Conservation (phyloP, 345 rosid genomes). For the Salix dunnii region DNA sequence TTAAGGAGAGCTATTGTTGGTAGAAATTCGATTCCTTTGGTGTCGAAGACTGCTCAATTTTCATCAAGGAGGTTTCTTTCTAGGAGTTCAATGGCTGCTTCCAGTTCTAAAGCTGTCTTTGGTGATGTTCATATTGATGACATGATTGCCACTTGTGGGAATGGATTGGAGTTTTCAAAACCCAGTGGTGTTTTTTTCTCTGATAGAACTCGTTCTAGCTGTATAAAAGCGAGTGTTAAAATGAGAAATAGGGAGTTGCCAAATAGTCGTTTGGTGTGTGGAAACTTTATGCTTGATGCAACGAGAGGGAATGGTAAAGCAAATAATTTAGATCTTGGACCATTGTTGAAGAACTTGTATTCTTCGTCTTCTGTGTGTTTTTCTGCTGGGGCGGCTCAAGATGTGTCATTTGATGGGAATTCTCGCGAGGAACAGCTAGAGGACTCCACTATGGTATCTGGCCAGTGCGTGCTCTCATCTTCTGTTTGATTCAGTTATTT, state of each 20-base stretch:
- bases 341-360: conserved; percentile 35
- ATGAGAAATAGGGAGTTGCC: conserved; percentile 36
- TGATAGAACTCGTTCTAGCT: conserved; percentile 38
- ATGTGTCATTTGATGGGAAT: conserved; percentile 52
- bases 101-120: conserved; percentile 60
- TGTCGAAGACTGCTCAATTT: conserved; percentile 21
- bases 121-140: conserved; percentile 72
- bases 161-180: conserved; percentile 50
- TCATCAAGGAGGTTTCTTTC: conserved; percentile 11
- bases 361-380: conserved; percentile 36
- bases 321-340: conserved; percentile 25
- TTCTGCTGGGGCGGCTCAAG: conserved; percentile 55
- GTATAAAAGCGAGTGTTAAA: conserved; percentile 44
- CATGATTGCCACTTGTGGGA: conserved; percentile 44
- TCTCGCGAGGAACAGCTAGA: conserved; percentile 44
- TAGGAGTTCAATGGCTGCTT: conserved; percentile 57
- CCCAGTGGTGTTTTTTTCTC: conserved; percentile 53
- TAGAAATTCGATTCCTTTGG: conserved; percentile 19
- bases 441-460: conserved; percentile 36
- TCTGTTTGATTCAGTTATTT: neutral
- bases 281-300: conserved; percentile 34
- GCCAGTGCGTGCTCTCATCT: conserved; percentile 44
- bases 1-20: conserved; percentile 27
- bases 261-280: conserved; percentile 39
- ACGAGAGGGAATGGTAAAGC: conserved; percentile 23